Percentiles rank a stretch among this genome's conserved stretches.
phyloP scores from a whole-genome alignment of 371 early-diverging fungal species.

The Syncephalastrum monosporum region DNA sequence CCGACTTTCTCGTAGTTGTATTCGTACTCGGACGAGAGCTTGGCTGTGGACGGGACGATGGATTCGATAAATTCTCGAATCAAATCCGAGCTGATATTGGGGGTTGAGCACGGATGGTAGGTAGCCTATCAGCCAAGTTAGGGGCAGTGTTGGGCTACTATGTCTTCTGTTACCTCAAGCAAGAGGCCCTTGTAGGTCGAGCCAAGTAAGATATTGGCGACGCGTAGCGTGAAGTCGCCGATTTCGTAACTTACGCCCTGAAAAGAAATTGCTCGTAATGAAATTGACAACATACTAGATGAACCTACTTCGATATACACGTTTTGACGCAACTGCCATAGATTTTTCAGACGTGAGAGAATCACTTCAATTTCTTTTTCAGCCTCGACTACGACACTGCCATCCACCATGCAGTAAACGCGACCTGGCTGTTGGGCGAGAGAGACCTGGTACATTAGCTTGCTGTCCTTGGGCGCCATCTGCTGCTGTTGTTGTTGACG shows the following conservation, averaged over 20 bases:
- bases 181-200: conserved; percentile 50
- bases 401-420: conserved; percentile 56
- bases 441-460: conserved; percentile 46
- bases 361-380: conserved; percentile 50
- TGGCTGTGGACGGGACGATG: conserved; percentile 44
- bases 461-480: conserved; percentile 28
- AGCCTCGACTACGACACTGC: conserved; percentile 51
- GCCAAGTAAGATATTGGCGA: conserved; percentile 50
- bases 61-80: conserved; percentile 47
- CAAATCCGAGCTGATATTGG: conserved; percentile 35
- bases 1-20: conserved; percentile 49
- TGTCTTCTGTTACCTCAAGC: conserved; percentile 34
- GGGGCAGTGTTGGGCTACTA: background rate
- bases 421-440: conserved; percentile 46
- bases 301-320: conserved; percentile 40
- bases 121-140: conserved; percentile 27
- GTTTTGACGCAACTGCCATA: conserved; percentile 49
- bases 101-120: conserved; percentile 48
- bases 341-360: conserved; percentile 45
- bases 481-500: conserved; percentile 17
- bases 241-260: conserved; percentile 53
- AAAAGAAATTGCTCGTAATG: background rate
- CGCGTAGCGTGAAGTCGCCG: conserved; percentile 52
- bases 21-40: conserved; percentile 48
- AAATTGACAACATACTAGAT: background rate